These are phyloP conservation scores for Zygoascus ofunaensis DNA, from an alignment of 805 yeast genomes.

Conservation along the genomic window DNA sequence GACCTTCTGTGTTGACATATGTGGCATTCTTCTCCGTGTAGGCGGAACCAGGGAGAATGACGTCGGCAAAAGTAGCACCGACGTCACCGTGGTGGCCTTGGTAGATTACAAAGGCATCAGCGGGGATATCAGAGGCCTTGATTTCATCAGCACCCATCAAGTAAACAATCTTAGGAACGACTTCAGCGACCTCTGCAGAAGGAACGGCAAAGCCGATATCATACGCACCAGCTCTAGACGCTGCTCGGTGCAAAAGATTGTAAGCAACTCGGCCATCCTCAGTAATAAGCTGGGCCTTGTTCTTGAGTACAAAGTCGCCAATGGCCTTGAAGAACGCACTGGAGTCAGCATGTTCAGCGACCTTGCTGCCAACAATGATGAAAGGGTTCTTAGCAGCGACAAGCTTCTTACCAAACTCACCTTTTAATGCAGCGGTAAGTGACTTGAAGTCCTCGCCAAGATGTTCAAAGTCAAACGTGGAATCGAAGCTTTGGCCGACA, in stretches of 20 bases:
- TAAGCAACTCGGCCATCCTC: slow-evolving; percentile 69
- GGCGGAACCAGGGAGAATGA: slow-evolving; percentile 77
- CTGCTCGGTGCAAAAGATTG: slow-evolving; percentile 73
- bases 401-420: slow-evolving; percentile 61
- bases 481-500: slow-evolving; percentile 68
- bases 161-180: slow-evolving; percentile 65
- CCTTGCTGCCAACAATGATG: slow-evolving; percentile 75
- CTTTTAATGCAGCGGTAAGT: slow-evolving; percentile 50
- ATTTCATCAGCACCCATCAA: slow-evolving; percentile 80
- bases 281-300: slow-evolving; percentile 50
- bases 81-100: slow-evolving; percentile 89
- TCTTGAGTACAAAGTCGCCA: slow-evolving; percentile 47
- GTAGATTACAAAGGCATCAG: slow-evolving; percentile 79
- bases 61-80: slow-evolving; percentile 85
- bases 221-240: slow-evolving; percentile 79
- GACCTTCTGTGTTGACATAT: slow-evolving; percentile 83
- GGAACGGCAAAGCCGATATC: slow-evolving; percentile 67
- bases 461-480: slow-evolving; percentile 59
- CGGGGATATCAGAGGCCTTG: slow-evolving; percentile 57
- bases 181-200: slow-evolving; percentile 36
- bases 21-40: slow-evolving; percentile 83
- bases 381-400: slow-evolving; percentile 62
- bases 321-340: slow-evolving; percentile 49
- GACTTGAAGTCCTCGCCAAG: slow-evolving; percentile 54
- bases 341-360: slow-evolving; percentile 58